Base-by-base conservation (phyloP, 164 flowering plant species). In the Tinospora cordifolia region DNA sequence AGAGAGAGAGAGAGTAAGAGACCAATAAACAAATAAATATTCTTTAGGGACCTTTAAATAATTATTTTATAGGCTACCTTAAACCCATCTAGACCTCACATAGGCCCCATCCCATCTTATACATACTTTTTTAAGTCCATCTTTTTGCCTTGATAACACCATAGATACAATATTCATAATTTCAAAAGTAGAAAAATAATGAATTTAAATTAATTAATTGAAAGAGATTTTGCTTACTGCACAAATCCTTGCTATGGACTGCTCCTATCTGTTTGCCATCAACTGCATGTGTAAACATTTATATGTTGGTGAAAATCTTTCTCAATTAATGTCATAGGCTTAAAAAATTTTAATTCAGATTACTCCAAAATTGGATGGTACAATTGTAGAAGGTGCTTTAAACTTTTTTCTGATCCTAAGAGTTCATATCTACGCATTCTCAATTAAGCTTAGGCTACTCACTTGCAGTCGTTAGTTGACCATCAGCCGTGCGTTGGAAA, bases 191-290 rank as follows among this genome's bases (percentile, higher is more conserved):
- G 12, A 41, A 41, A 41, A 41, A 8, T 41, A 8, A 4, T 3
- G 12, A 8, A 8, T 41, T 41, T 41, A 9, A n/a, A 40, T 57
- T 21, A 17, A 34, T 15, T 8, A 22, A 3, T 30, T 1, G 4
- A 0, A 62, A 51, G 59, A 38, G 15, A 40, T 65, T 47, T 36
- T 19, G 85, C 98, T 90, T 82, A 93, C 97, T 84, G 77, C 97
- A 94, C 63, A 94, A 74, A 58, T 94, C 98, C 85, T 83, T 87
- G 89, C 97, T 90, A 3, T 76, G 88, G 65, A 94, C 99, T 47
- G 86, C 87, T 69, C 99, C 99, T 69, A 92, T 77, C 58, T 73
- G 83, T 69, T 79, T 84, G 6, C 96, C 97, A 70, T 79, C 97
- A 81, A 94, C 98, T 92, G 91, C 89, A 84, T 4, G 69, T 51